Evolutionary conservation across 2,329 filamentous ascomycete species (phyloP).

Genomic region (Fusarium musae): DNA sequence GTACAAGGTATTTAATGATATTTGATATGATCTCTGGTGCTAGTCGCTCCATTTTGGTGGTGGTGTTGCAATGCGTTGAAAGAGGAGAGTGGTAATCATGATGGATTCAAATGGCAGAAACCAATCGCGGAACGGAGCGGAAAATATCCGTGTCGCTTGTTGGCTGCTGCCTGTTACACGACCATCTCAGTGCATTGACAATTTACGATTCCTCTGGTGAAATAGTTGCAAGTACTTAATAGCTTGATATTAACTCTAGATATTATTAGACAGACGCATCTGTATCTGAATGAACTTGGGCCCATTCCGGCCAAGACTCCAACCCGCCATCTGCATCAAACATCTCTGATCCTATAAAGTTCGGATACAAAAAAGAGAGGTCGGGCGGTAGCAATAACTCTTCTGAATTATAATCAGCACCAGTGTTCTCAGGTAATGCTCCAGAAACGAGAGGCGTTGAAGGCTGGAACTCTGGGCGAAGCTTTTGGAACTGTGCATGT

Average conservation of each 20-base stretch:
- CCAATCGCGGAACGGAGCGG: not conserved
- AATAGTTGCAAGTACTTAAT: not conserved
- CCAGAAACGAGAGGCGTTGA: not conserved
- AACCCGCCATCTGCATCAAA: conserved; percentile 7
- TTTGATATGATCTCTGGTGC: conserved; percentile 5
- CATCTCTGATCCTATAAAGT: conserved; percentile 20
- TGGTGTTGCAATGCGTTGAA: no score
- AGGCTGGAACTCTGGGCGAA: conserved; percentile 26
- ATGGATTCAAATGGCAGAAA: not conserved
- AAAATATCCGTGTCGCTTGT: not conserved
- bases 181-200: not conserved
- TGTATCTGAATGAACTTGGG: conserved; percentile 1
- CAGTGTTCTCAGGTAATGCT: not conserved
- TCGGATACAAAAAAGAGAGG: conserved; percentile 9
- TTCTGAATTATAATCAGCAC: not conserved
- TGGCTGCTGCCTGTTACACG: not conserved
- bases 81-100: not conserved
- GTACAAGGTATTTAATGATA: not conserved
- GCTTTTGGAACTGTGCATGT: conserved; percentile 34
- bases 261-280: not conserved
- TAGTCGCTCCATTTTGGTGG: not conserved
- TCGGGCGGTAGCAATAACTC: conserved; percentile 10
- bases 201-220: no score
- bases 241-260: not conserved
- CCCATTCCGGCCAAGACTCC: conserved; percentile 19